Base-by-base conservation (phyloP, 352 stramenopile genomes). In the Pythium plurisporium region DNA sequence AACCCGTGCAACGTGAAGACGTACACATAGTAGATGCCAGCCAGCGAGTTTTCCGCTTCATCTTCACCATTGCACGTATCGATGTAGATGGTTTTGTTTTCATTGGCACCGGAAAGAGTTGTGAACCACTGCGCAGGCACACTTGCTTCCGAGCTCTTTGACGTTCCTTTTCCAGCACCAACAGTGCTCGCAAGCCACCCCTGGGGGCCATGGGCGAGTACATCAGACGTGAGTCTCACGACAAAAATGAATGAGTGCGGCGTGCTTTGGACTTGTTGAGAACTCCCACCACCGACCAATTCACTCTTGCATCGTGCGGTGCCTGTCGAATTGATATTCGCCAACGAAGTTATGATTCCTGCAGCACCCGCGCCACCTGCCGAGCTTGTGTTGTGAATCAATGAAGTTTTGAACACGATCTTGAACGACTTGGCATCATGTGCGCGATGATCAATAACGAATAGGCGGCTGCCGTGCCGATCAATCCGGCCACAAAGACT, bases 81-180 rank as follows among this genome's bases (percentile, higher is more conserved):
- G 33, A 84, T 57, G 14, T 63, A 34, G 20, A 82, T 67, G 1
- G 61, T 72, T 44, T 80, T 86, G 4, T 40, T 71, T 25, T 81
- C 72, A 23, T 71, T 78, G 0, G 63, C 47, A 37, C 67, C 65
- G 45, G 53, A 68, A 11, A 87, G 56, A 0, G 64, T 70, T 0
- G 72, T 81, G 29, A 70, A 80, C 74, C 76, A 87, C 55, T 87
- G 76, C n/a, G 57, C 60, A 4, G 74, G 70, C 5, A 79, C 43
- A 17, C 40, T 60, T 2, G 60, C 42, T 5, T 75, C 51, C 20
- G 48, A 27, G 2, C 15, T 53, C 23, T 42, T 52, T 5, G 33
- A 38, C 1, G 55, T 55, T 17, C 44, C 29, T 37, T 49, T 42
- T 12, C 36, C 45, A 27, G 43, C 31, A 4, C 25, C 55, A 11